Evolutionary conservation across 2,329 filamentous ascomycete species (phyloP).

Genomic region (Cordyceps fumosorosea): DNA sequence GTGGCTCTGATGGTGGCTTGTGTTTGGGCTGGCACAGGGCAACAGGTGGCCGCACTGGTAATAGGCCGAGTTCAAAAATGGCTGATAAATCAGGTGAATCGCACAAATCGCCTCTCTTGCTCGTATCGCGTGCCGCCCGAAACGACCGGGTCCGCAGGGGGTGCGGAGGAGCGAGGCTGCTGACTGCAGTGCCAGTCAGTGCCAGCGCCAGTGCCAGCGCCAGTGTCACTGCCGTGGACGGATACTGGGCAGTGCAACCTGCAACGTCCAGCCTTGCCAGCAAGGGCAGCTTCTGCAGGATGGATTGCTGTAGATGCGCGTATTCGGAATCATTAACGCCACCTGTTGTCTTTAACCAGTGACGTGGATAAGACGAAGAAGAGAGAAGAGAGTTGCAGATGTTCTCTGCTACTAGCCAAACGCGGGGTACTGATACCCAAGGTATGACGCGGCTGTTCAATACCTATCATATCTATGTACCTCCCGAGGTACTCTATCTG

Average conservation of each 20-base stretch:
- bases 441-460: too few relatives aligned
- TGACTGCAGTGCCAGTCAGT: background rate
- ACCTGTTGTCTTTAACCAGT: too few relatives aligned
- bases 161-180: conserved; percentile 1
- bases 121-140: background rate
- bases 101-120: background rate
- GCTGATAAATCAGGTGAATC: background rate
- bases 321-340: too few relatives aligned
- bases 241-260: background rate
- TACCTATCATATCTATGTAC: too few relatives aligned
- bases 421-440: too few relatives aligned
- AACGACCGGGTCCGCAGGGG: background rate
- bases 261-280: background rate
- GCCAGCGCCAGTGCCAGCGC: background rate
- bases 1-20: background rate
- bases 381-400: too few relatives aligned
- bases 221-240: background rate
- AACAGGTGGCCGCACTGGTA: too few relatives aligned
- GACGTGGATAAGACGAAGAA: too few relatives aligned
- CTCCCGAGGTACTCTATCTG: too few relatives aligned
- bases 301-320: background rate
- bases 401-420: too few relatives aligned
- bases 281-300: background rate
- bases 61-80: too few relatives aligned
- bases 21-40: too few relatives aligned